Base-by-base conservation (phyloP, 2,329 filamentous ascomycete genomes). In the Magnaporthiopsis incrustans region DNA sequence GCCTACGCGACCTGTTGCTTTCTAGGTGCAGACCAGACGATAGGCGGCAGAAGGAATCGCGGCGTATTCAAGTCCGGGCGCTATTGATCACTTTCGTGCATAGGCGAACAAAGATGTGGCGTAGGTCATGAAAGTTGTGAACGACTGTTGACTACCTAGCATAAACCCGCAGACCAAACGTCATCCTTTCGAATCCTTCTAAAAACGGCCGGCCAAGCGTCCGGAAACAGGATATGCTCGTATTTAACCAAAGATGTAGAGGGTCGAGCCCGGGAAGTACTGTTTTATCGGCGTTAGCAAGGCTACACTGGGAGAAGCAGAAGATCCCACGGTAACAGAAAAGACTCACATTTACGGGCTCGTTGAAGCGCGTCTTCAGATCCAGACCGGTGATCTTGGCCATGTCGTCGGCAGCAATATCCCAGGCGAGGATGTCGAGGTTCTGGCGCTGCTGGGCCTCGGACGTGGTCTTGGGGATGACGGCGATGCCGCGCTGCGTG, bases 401-500 rank as follows among this genome's bases (percentile, higher is more conserved):
- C 22, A 90, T 73, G 68, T 89, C 87, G 0, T 76, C 75, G 65
- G 80, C 68, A 2, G 77, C 74, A 59, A 88, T 72, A 66, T 86
- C 79, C 72, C 85, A 89, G 67, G 75, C 77, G 65, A 76, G 77
- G 44, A 84, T 80, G 66, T 86, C 81, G 69, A 88, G 72, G 75
- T 87, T 87, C 77, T 84, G 77, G 64, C 74, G 73, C 66, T 86
- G 74, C 32, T 81, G 71, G 38, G 72, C 70, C 60, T 77, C 75
- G 71, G 81, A 81, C 73, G 84, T 85, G 66, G 80, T 82, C 79
- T 89, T 89, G 66, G 86, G 91, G 70, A 95, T 95, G 70, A 95
- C 89, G 60, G 90, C 89, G 64, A 95, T 80, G 38, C 86, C 87
- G 62, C 89, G 84, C 82, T 96, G 91, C 22, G 92, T 96, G 27